Evolutionary conservation across 345 rosid species (phyloP), one percentile per base, ranked within the genome.

Genomic region (Eucalyptus pauciflora): DNA sequence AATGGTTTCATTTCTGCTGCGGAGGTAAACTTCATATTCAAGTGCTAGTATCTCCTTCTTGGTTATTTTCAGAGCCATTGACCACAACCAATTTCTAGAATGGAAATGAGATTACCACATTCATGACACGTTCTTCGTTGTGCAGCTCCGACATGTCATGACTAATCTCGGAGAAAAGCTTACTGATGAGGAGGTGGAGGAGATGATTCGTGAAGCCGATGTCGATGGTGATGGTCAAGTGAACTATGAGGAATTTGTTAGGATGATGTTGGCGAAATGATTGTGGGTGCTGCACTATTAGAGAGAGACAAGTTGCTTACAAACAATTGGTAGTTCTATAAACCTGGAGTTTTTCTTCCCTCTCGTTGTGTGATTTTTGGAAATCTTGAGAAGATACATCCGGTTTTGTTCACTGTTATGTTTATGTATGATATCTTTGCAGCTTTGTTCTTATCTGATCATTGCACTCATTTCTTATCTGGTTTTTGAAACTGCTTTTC

Each of bases 201-300:
- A 94, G 94, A 92, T 94, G 94, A 89, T 93, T 50, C 93, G 90
- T 29, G 95, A 93, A 22, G 94, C 92, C 13, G 94, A 94, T 86
- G 92, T 88, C 7, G 94, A 94, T 76, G 94, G 94, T 45, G 94
- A 94, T 87, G 94, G 95, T 48, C 95, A 94, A 90, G 94, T 93
- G 43, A 91, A 94, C 83, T 94, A 92, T 43, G 93, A 90, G 88
- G 93, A 90, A 88, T 92, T 92, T 45, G 92, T 90, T 37, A 89
- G 91, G 85, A 93, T 94, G 92, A 93, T 94, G 94, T 90, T 94
- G 91, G 94, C 92, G 14, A 93, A 93, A 86, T 88, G 76, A 88
- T 83, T 76, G 15, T 20, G 27, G 83, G 48, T 76, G 25, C 48
- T 76, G 48, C 83, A 41, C 27, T 76, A 29, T 14, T 76, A 41